Percentiles rank a stretch among this genome's conserved stretches.
Conservation (phyloP, 1,284 basidiomycete genomes). For the Ceratobasidium sp. region DNA sequence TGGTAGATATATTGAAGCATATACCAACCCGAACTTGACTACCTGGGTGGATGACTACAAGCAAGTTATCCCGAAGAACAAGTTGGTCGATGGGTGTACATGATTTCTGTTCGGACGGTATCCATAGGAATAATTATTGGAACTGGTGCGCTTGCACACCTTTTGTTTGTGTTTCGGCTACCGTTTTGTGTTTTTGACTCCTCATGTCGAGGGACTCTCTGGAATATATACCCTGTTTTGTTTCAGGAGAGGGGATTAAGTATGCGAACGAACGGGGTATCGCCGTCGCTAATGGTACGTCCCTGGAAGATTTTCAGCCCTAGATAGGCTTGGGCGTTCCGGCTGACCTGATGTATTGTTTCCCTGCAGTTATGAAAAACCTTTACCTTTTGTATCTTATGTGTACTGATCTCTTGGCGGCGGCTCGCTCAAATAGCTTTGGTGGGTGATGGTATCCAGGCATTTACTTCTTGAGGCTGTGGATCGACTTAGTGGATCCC, state of each 20-base stretch:
- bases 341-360: not conserved
- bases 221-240: constrained; percentile 41
- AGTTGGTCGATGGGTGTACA: constrained; percentile 45
- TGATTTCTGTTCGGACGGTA: constrained; percentile 21
- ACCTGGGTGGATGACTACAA: constrained; percentile 62
- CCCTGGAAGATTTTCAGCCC: constrained; percentile 7
- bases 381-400: not conserved
- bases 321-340: not conserved
- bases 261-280: not conserved
- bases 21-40: constrained; percentile 53
- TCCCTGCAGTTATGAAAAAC: not conserved
- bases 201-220: not conserved
- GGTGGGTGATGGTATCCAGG: constrained; percentile 3
- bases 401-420: not conserved
- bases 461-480: constrained; percentile 8
- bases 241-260: not conserved
- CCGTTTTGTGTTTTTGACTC: constrained; percentile 3
- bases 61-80: constrained; percentile 64
- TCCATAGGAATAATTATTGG: constrained; percentile 4
- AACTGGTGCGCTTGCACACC: constrained; percentile 20
- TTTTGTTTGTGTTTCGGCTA: constrained; percentile 3
- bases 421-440: not conserved
- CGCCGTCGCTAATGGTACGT: not conserved
- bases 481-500: not conserved
- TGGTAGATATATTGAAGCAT: constrained; percentile 56